Evolutionary conservation across 495 filamentous ascomycete species (phyloP).

Genomic region (Penicillium goetzii): DNA sequence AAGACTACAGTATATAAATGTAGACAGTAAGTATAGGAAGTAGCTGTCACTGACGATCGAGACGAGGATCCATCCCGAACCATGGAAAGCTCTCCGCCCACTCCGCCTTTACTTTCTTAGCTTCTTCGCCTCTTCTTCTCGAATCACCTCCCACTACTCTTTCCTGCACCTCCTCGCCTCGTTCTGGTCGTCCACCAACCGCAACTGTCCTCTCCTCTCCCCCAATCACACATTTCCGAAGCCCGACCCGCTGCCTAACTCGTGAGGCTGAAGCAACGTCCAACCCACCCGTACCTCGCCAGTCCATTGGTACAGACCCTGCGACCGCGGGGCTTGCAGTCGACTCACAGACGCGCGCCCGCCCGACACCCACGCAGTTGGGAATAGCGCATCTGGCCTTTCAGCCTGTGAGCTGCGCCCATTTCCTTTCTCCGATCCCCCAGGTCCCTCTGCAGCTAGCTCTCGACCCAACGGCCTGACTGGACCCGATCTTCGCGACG

Average conservation of each 20-base stretch:
- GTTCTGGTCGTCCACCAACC: slow-evolving; percentile 5
- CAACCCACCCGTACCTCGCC: slow-evolving; percentile 11
- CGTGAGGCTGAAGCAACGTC: slow-evolving; percentile 46
- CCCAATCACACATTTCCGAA: slow-evolving; percentile 12
- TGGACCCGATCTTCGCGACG: slow-evolving; percentile 20
- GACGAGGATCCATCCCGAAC: slow-evolving; percentile 24
- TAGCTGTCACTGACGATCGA: background rate
- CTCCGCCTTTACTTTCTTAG: slow-evolving; percentile 27
- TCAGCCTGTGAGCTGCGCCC: slow-evolving; percentile 35
- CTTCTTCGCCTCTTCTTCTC: slow-evolving; percentile 11
- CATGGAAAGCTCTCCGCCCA: slow-evolving; percentile 30
- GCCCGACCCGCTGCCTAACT: slow-evolving; percentile 42
- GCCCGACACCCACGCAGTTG: slow-evolving; percentile 32
- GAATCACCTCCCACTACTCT: background rate
- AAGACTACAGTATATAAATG: background rate
- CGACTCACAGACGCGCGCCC: slow-evolving; percentile 29
- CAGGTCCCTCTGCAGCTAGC: slow-evolving; percentile 33
- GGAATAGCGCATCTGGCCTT: slow-evolving; percentile 17
- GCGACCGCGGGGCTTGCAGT: slow-evolving; percentile 22
- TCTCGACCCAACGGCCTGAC: slow-evolving; percentile 34
- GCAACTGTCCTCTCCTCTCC: slow-evolving; percentile 3
- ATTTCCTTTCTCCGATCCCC: slow-evolving; percentile 22
- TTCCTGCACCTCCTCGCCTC: slow-evolving; percentile 8
- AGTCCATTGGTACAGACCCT: slow-evolving; percentile 32
- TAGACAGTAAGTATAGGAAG: background rate